Percentiles rank a stretch among this genome's conserved stretches.
These are phyloP conservation scores for Russula sp. DNA, from an alignment of 768 basidiomycete species.

Conservation along the genomic window DNA sequence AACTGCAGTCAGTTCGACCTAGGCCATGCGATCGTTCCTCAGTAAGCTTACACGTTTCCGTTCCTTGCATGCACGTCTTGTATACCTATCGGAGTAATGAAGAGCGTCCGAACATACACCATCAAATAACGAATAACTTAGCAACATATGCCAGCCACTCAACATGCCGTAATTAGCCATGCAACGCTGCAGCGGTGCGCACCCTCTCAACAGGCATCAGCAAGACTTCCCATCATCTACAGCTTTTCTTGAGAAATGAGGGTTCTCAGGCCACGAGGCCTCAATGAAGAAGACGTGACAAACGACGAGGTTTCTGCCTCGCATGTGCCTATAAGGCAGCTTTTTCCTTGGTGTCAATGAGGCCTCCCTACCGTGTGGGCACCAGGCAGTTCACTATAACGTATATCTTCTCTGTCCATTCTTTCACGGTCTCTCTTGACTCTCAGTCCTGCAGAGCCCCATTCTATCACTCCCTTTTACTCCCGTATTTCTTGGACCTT, in stretches of 20 bases:
- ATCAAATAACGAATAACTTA: background rate
- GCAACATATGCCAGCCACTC: background rate
- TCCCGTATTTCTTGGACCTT: background rate
- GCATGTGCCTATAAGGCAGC: conserved; percentile 14
- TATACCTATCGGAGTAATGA: background rate
- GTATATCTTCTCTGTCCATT: conserved; percentile 11
- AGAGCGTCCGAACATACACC: background rate
- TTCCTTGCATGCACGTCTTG: background rate
- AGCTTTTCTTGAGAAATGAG: conserved; percentile 9
- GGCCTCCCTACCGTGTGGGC: conserved; percentile 14
- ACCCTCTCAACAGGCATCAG: conserved; percentile 1
- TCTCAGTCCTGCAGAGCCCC: conserved; percentile 16
- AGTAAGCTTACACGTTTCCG: background rate
- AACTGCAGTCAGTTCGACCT: background rate
- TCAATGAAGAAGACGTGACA: conserved; percentile 17
- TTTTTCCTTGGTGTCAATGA: conserved; percentile 11
- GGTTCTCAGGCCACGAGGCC: conserved; percentile 15
- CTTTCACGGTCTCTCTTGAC: conserved; percentile 7
- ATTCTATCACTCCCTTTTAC: background rate
- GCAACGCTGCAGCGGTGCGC: conserved; percentile 7
- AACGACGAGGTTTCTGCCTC: conserved; percentile 9
- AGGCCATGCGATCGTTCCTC: background rate
- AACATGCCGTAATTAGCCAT: conserved; percentile 4
- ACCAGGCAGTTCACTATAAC: background rate
- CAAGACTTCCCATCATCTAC: conserved; percentile 11